A percentile compares a stretch with the other conserved stretches of the same genome.
These are phyloP conservation scores for Recurvomyces mirabilis DNA, from an alignment of 495 filamentous ascomycete genomes.

Conservation along the genomic window DNA sequence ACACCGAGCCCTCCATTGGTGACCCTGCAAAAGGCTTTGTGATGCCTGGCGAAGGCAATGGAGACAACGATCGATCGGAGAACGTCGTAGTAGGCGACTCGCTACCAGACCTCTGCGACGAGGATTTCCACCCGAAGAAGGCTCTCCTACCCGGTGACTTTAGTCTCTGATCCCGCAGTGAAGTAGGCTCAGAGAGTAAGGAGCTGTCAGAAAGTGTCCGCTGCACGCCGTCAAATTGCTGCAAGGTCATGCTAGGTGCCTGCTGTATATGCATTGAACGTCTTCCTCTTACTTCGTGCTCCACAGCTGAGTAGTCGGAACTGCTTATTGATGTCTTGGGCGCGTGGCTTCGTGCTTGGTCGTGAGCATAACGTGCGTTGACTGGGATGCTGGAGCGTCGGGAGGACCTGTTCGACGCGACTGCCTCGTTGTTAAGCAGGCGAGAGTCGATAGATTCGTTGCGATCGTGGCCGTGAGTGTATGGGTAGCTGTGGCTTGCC, in stretches of 20 bases:
- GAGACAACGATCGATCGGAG: conserved; percentile 51
- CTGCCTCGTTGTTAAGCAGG: not conserved
- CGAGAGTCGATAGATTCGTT: conserved; percentile 9
- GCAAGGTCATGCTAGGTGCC: conserved; percentile 16
- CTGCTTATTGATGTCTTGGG: conserved; percentile 1
- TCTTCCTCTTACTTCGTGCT: not conserved
- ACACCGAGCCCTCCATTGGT: conserved; percentile 24
- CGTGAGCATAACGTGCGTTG: conserved; percentile 14
- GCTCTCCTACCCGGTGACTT: conserved; percentile 13
- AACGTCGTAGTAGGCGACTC: conserved; percentile 54
- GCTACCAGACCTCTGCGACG: conserved; percentile 41
- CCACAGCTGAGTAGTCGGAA: not conserved
- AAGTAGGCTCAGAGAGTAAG: not conserved
- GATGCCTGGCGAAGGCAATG: conserved; percentile 47
- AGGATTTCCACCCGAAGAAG: conserved; percentile 58
- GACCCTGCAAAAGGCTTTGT: conserved; percentile 7
- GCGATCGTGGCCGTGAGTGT: not conserved
- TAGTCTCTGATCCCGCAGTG: not conserved
- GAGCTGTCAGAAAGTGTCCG: conserved; percentile 19
- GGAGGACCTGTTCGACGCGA: conserved; percentile 1
- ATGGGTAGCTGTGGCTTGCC: too few relatives aligned
- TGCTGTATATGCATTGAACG: conserved; percentile 2
- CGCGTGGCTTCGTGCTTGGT: conserved; percentile 9
- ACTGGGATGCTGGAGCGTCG: conserved; percentile 14
- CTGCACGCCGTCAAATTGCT: conserved; percentile 13